These are phyloP conservation scores for Cercophora sp. DNA, from an alignment of 495 filamentous ascomycete species.

Conservation along the genomic window DNA sequence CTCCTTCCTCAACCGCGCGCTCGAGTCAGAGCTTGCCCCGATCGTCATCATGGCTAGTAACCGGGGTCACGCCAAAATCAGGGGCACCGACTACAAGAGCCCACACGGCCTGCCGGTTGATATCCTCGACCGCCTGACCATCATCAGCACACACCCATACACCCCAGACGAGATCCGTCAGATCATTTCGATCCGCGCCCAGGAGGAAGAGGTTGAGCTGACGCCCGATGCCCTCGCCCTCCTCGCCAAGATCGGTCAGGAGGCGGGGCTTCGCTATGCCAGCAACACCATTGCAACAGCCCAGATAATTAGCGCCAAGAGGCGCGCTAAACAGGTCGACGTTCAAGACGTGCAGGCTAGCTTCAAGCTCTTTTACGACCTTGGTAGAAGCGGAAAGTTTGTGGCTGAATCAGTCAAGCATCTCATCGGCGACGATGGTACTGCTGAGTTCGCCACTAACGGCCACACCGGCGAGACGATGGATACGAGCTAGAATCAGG, in stretches of 20 bases:
- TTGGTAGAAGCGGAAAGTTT: conserved; percentile 80
- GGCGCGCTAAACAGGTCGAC: conserved; percentile 71
- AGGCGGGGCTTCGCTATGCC: conserved; percentile 87
- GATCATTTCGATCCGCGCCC: conserved; percentile 84
- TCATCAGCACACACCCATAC: conserved; percentile 94
- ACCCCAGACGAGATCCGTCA: conserved; percentile 77
- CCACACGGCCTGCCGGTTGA: conserved; percentile 93
- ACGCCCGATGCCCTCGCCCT: conserved; percentile 84
- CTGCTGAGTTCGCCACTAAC: conserved; percentile 66
- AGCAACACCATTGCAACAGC: conserved; percentile 95
- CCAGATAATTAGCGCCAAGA: conserved; percentile 72
- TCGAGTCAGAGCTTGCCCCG: conserved; percentile 89
- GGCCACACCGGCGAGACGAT: conserved; percentile 62
- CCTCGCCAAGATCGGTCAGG: conserved; percentile 90
- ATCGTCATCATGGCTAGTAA: conserved; percentile 99
- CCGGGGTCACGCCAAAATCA: conserved; percentile 83
- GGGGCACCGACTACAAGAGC: conserved; percentile 85
- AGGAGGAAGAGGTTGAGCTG: conserved; percentile 93
- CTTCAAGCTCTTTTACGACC: conserved; percentile 91
- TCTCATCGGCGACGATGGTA: conserved; percentile 83
- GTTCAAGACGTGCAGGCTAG: conserved; percentile 88
- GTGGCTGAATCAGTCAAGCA: conserved; percentile 85
- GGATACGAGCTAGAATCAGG: conserved; percentile 56
- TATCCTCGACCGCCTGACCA: conserved; percentile 93
- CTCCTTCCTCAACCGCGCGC: conserved; percentile 93